Evolutionary conservation across 73 alveolate genomes (phyloP).

Genomic region (Blepharisma japonicum): DNA sequence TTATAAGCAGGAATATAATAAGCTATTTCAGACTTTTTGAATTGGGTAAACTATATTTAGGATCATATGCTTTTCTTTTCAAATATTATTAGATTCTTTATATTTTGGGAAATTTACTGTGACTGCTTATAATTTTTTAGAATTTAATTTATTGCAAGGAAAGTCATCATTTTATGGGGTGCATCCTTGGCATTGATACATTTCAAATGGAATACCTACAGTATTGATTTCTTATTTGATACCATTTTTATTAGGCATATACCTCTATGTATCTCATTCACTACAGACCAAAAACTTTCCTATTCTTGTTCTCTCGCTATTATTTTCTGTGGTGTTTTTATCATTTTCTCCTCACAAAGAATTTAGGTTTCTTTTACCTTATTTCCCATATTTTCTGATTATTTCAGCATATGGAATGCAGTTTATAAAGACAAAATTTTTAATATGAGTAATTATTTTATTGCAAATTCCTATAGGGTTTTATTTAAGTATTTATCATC

Average conservation of each 20-base stretch:
- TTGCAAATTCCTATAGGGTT: slow-evolving; percentile 19
- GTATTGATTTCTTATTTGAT: slow-evolving; percentile 24
- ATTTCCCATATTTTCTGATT: slow-evolving; percentile 23
- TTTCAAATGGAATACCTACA: slow-evolving; percentile 35
- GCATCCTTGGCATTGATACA: slow-evolving; percentile 37
- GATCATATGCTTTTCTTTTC: not conserved
- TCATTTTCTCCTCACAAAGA: slow-evolving; percentile 45
- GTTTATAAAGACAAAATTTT: not conserved
- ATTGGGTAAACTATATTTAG: slow-evolving; percentile 29
- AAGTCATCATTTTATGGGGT: slow-evolving; percentile 37
- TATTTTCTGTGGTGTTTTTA: slow-evolving; percentile 21
- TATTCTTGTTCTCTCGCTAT: not conserved
- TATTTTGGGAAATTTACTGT: slow-evolving; percentile 38
- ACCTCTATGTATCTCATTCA: too few relatives aligned
- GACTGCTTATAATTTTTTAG: slow-evolving; percentile 35
- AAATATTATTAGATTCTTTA: slow-evolving; percentile 34
- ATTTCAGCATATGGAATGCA: slow-evolving; percentile 16
- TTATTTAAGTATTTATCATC: slow-evolving; percentile 26
- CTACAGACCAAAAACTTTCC: too few relatives aligned
- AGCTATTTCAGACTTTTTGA: not conserved
- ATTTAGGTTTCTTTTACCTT: slow-evolving; percentile 46
- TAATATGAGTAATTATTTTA: not conserved
- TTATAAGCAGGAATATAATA: not conserved
- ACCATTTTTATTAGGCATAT: slow-evolving; percentile 27
- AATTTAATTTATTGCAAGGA: slow-evolving; percentile 36